phyloP scores from a whole-genome alignment of 257 asterid species.

The Fraxinus excelsior region DNA sequence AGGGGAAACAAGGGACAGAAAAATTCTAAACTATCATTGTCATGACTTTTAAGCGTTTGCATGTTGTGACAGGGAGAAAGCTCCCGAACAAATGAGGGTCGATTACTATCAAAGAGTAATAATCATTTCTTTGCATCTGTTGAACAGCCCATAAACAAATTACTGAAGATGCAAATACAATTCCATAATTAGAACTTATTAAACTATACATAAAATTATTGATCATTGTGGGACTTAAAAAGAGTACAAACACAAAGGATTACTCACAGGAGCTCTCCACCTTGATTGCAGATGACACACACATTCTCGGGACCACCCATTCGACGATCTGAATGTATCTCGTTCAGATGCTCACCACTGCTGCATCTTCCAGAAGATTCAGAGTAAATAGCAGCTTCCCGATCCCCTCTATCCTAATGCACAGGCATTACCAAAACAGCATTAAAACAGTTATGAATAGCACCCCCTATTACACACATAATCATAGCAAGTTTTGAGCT shows the following conservation, averaged over 20 bases:
- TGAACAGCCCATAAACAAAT: slow-evolving; percentile 6
- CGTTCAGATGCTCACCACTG: slow-evolving; percentile 22
- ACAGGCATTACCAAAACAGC: slow-evolving; percentile 31
- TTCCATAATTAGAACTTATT: slow-evolving; percentile 8
- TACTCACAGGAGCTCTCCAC: slow-evolving; percentile 77
- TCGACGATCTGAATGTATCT: slow-evolving; percentile 38
- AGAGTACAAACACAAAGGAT: slow-evolving; percentile 39
- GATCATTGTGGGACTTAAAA: slow-evolving; percentile 8
- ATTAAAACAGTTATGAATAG: slow-evolving; percentile 21
- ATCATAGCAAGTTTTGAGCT: not conserved
- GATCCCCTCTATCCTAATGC: slow-evolving; percentile 56
- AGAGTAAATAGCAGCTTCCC: slow-evolving; percentile 45
- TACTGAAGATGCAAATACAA: slow-evolving; percentile 17
- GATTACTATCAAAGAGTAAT: slow-evolving; percentile 2
- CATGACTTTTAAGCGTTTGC: not conserved
- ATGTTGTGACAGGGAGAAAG: slow-evolving; percentile 6
- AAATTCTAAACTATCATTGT: slow-evolving; percentile 11
- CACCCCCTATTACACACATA: not conserved
- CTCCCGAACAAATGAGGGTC: slow-evolving; percentile 3
- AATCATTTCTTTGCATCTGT: slow-evolving; percentile 4
- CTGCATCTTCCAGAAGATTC: slow-evolving; percentile 31
- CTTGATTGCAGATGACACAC: slow-evolving; percentile 55
- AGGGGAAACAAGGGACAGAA: not conserved
- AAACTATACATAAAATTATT: slow-evolving; percentile 15
- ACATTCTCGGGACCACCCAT: slow-evolving; percentile 33